Evolutionary conservation across 1,139 yeast genomes (phyloP), one percentile per base, ranked within the genome.

Genomic region (Meyerozyma elateridarum): DNA sequence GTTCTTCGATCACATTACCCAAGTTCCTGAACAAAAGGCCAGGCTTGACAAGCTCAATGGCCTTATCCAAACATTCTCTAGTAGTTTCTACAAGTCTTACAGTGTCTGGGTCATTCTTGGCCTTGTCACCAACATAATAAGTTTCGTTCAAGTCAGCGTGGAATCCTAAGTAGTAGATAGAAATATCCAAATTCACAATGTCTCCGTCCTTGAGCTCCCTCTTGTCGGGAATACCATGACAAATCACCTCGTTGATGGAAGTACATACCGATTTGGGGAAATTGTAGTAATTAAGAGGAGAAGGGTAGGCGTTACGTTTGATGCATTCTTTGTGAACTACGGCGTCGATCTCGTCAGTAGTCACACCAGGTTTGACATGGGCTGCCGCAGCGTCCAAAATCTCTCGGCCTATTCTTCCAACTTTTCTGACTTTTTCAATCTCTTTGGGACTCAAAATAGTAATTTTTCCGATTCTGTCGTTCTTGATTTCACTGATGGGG

Each of bases 91-190:
- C 96, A 29, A 93, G 73, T 40, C 91, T 76, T 33, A 91, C 91
- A 12, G 76, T 70, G 37, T 87, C 95, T 26, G 85, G 80, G 54
- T 85, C 65, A 9, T 68, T 51, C 48, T 74, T 78, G 27, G 95
- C 88, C 57, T 84, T 83, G 34, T 87, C 96, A 8, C 98, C 98
- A 16, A 93, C 95, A 52, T 91, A 93, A 58, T 89, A 91, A 1
- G 98, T 93, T 59, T 91, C 98, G 57, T 93, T 93, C 55, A 93
- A 67, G 59, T 93, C 99, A 4, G 96, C 82, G 60, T 93, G 97
- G 62, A 79, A 77, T 1, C 98, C 98, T 46, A 83, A 76, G 57
- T 83, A 76, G 63, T 73, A 91, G 35, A 93, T 59, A 4, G 96
- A 73, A 31, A 93, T 87, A 55, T 93, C 99, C 44, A 93, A 64